These are phyloP conservation scores for Sporothrix brasiliensis DNA, from an alignment of 2,329 filamentous ascomycete genomes.

Conservation along the genomic window DNA sequence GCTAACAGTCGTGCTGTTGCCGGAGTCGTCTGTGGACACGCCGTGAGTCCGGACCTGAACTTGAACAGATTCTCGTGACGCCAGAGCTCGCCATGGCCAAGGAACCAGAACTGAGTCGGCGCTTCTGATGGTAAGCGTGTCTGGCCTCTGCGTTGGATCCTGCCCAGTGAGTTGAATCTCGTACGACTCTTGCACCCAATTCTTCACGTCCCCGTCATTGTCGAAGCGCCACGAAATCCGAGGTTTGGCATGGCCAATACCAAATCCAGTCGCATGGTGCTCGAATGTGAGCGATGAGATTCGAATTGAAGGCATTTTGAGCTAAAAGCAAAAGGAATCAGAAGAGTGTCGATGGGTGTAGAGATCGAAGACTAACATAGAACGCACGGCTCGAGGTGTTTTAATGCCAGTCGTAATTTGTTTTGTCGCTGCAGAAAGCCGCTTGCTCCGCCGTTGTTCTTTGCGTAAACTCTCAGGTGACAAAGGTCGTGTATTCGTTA, in stretches of 20 bases:
- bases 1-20: background rate
- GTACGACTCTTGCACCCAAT: conserved; percentile 2
- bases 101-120: background rate
- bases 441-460: no score
- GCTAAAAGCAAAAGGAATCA: no score
- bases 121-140: background rate
- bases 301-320: background rate
- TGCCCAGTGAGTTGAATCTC: background rate
- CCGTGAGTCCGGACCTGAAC: conserved; percentile 11
- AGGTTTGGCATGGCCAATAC: conserved; percentile 8
- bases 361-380: no score
- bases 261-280: conserved; percentile 14
- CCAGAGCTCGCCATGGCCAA: conserved; percentile 12
- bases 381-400: no score
- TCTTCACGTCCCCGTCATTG: background rate
- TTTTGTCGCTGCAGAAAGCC: no score
- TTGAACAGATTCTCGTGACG: background rate
- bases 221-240: conserved; percentile 9
- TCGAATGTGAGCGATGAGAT: conserved; percentile 13
- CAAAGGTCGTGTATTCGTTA: no score
- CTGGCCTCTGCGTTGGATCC: background rate
- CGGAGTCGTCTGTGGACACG: background rate
- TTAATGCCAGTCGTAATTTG: no score
- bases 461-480: no score
- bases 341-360: background rate